Evolutionary conservation across 1,139 yeast genomes (phyloP), one percentile per base, ranked within the genome.

Genomic region (Nakaseomyces glabratus): DNA sequence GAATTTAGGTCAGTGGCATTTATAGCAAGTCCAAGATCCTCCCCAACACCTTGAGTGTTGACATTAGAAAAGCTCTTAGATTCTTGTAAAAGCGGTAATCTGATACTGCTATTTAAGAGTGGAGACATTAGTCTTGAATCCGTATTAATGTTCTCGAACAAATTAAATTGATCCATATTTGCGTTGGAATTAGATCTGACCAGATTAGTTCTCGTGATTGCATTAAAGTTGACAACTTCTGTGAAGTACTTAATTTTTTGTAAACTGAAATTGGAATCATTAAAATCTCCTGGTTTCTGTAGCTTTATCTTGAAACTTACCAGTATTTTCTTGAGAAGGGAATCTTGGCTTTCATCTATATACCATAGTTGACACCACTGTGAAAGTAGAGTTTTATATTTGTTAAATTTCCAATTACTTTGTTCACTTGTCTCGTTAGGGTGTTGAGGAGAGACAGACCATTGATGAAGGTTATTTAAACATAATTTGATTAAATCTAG

Each of bases 281-380:
- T 23, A 20, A 28, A 26, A 6, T 26, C 30, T 5, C 30, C 30
- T 11, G 21, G 3, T 17, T 26, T 26, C 10, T 26, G 21, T 8
- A 26, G 21, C 11, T 31, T 23, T 20, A 46, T 33, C 20, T 38
- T 41, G 31, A 39, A 48, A 25, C 39, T 33, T 18, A 36, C 17
- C 4, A 35, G 20, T 12, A 46, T 25, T n/a, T 42, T 34, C 22
- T 31, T 25, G 11, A 41, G 22, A 12, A 46, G 32, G 7, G 42
- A 34, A 25, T 44, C 42, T 5, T 41, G 28, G 21, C 15, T 9
- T 22, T 48, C 47, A 25, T 44, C 44, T 12, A 29, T 33, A 31
- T 38, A 46, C 49, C 52, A 55, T 4, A 51, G 20, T 16, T 39
- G 37, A 24, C 54, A 50, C 58, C 58, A 55, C 30, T 51, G 45